Percentiles rank a stretch among this genome's conserved stretches.
Conservation (phyloP, 2,329 filamentous ascomycete genomes). For the Cercospora berteroae region DNA sequence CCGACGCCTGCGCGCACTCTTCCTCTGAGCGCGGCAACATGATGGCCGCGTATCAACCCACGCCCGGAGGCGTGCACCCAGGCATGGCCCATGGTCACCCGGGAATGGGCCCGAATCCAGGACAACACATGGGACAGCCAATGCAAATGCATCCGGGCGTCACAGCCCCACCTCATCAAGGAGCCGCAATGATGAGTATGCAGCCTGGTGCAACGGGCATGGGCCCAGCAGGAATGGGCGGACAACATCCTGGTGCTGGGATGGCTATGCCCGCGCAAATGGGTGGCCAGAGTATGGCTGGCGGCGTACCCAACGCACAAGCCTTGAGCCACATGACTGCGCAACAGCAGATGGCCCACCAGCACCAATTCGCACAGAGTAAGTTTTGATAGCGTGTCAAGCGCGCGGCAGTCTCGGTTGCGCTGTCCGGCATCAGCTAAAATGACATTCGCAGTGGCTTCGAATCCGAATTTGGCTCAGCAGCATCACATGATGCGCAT, state of each 20-base stretch:
- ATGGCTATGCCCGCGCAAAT: conserved; percentile 39
- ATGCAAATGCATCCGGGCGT: conserved; percentile 70
- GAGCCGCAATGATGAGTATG: conserved; percentile 70
- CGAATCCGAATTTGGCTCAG: conserved; percentile 31
- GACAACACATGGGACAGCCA: conserved; percentile 66
- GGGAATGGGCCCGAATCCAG: conserved; percentile 65
- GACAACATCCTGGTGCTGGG: conserved; percentile 35
- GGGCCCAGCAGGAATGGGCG: conserved; percentile 38
- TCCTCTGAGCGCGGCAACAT: conserved; percentile 48
- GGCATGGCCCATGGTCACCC: conserved; percentile 64
- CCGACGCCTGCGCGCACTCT: conserved; percentile 4
- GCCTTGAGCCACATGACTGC: conserved; percentile 71
- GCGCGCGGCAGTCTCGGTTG: background rate
- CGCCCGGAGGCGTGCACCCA: conserved; percentile 65
- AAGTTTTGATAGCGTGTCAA: conserved; percentile 27
- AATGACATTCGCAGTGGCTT: conserved; percentile 45
- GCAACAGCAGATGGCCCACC: conserved; percentile 53
- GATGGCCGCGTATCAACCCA: conserved; percentile 70
- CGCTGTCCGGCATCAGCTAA: conserved; percentile 20
- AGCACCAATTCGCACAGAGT: conserved; percentile 35
- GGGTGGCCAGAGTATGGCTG: conserved; percentile 46
- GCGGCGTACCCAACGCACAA: conserved; percentile 59
- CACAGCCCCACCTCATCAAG: conserved; percentile 66
- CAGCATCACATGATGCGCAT: conserved; percentile 42
- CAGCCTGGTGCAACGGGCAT: conserved; percentile 63